Conservation (phyloP, 2,329 filamentous ascomycete genomes). For the Dothistroma pini region DNA sequence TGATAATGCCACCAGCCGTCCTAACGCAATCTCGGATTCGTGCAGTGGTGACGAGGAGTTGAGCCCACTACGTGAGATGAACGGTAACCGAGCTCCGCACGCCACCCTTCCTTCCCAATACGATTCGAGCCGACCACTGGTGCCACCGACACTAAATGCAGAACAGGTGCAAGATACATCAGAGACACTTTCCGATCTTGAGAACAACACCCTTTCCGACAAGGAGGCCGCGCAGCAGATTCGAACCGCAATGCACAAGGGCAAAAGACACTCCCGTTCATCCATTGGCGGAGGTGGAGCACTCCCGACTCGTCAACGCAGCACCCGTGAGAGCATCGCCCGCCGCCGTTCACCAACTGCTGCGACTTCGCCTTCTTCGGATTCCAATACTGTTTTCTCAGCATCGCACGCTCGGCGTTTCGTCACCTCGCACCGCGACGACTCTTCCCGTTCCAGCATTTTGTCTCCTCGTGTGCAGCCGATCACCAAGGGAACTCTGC, state of each 20-base stretch:
- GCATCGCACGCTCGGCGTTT: constrained; percentile 64
- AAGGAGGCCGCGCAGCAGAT: constrained; percentile 28
- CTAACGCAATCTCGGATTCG: constrained; percentile 56
- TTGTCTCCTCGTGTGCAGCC: constrained; percentile 59
- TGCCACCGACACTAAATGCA: constrained; percentile 8
- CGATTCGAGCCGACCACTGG: constrained; percentile 7
- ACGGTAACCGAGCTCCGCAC: constrained; percentile 40
- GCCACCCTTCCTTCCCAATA: constrained; percentile 20
- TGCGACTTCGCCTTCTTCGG: constrained; percentile 49
- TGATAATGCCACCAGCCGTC: constrained; percentile 12
- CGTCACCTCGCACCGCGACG: constrained; percentile 58
- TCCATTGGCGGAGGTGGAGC: constrained; percentile 37
- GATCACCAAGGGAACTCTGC: constrained; percentile 48
- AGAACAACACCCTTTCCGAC: constrained; percentile 23
- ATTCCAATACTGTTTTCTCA: constrained; percentile 57
- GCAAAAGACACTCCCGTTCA: constrained; percentile 37
- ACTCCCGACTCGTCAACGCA: constrained; percentile 10
- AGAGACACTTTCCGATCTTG: constrained; percentile 25
- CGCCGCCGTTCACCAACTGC: constrained; percentile 54
- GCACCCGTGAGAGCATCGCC: constrained; percentile 40
- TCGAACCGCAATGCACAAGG: constrained; percentile 50
- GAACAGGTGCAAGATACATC: constrained; percentile 25
- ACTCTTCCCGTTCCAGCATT: constrained; percentile 47
- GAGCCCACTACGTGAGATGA: constrained; percentile 46
- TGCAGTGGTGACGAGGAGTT: constrained; percentile 56